Evolutionary conservation across 768 basidiomycete genomes (phyloP), one percentile per base, ranked within the genome.

Genomic region (Termitomyces sp.): DNA sequence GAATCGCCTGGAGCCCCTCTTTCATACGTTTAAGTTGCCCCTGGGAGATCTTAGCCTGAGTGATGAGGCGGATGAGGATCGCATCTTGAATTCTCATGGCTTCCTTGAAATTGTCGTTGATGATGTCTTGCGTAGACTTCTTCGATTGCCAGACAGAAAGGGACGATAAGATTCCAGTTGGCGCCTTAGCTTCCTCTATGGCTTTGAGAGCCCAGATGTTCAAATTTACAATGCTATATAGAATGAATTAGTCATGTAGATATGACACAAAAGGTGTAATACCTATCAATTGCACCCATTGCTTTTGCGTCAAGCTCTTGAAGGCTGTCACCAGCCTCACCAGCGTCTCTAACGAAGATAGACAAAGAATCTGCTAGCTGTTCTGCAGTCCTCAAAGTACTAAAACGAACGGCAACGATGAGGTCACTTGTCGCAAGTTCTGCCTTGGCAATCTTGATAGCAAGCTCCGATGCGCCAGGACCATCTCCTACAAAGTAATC

Each of bases 361-460:
- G 50, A 51, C 55, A 83, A 69, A 32, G 69, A 61, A 20, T 75
- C 69, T 18, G 78, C 80, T 5, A 83, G 64, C 18, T 54, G 38
- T 10, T 81, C 79, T 44, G 66, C 73, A 38, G 73, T 75, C 57
- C 65, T 73, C 56, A 83, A 68, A 14, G 75, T 71, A 61, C 82
- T 84, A 57, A 70, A 66, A 32, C 72, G 72, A 16, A 84, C 78
- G 28, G 82, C 69, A 18, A 75, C 69, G n/a, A 75, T 64, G 30
- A 84, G 74, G 58, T 84, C 82, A 50, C 61, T 70, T 8, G 78
- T 81, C 18, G 80, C 83, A 69, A 84, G 78, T 54, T 84, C 80
- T 26, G 82, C 77, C 65, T 76, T 77, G 61, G 78, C 70, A 56
- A 83, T 75, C 33, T 79, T 75, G 22, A 80, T 66, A 2, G 78